Evolutionary conservation across 2,329 filamentous ascomycete species (phyloP), one percentile per base, ranked within the genome.

Genomic region (Penicillium oxalicum): DNA sequence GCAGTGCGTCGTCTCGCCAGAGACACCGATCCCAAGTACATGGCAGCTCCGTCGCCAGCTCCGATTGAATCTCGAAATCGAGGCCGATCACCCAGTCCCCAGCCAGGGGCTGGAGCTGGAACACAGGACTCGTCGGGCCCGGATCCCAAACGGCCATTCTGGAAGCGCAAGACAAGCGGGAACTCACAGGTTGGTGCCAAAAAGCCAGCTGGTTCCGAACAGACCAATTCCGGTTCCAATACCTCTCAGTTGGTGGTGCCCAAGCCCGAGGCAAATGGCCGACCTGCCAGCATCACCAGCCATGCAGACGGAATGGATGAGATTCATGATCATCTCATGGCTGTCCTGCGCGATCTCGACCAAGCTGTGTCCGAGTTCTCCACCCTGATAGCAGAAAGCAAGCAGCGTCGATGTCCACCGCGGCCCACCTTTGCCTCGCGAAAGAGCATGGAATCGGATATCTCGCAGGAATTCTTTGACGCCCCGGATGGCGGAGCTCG

Each of bases 391-490:
- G 73, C 79, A 6, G 86, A 87, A 62, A 94, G 84, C 70, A 95
- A 93, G 67, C 81, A 86, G 35, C 80, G 91, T 43, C 82, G 91
- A 38, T 71, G 80, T 47, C 77, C 73, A 5, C 61, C 78, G 5
- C 67, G 72, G 9, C 76, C 83, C 5, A 76, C 82, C 6, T 68
- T 77, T 4, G 73, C 67, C 29, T 77, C 80, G 9, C 74, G 82
- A 34, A 76, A 79, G 61, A 95, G 90, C 62, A 81, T 94, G 46
- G 91, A 95, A 53, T 95, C 90, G 0, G 78, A 84, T 28, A 86
- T 87, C 1, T 80, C 80, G 2, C 88, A 95, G 48, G 91, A 97
- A 65, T 98, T 97, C 70, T 98, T 96, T 60, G 93, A 98, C 66
- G 93, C 93, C 1, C 83, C 86, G 61, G 85, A 82, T 44, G 83